Conservation (phyloP, 805 yeast species). For the Sugiyamaella boreocaroliniensis region DNA sequence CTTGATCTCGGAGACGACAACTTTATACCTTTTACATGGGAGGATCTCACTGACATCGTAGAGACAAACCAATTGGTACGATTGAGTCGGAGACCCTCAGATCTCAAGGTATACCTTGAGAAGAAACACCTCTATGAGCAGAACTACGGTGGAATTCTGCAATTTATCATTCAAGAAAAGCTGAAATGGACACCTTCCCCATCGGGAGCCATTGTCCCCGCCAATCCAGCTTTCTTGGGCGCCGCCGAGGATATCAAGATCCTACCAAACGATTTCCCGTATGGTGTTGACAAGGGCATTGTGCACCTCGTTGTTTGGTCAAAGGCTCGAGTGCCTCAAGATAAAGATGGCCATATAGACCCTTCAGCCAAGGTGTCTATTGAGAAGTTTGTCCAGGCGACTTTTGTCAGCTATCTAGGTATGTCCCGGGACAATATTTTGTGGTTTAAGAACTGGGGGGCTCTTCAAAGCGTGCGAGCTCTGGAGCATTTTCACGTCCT, state of each 20-base stretch:
- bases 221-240: conserved; percentile 9
- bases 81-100: conserved; percentile 16
- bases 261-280: conserved; percentile 49
- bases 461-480: conserved; percentile 48
- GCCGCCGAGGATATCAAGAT: conserved; percentile 37
- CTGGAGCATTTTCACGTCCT: conserved; percentile 54
- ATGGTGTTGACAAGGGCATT: conserved; percentile 43
- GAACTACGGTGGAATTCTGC: conserved; percentile 18
- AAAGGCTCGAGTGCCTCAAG: conserved; percentile 38
- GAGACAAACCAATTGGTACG: conserved; percentile 8
- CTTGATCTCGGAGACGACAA: conserved; percentile 21
- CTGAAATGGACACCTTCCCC: conserved; percentile 13
- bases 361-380: conserved; percentile 33
- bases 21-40: conserved; percentile 24
- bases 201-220: conserved; percentile 9
- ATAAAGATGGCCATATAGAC: conserved; percentile 40
- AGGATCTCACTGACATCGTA: conserved; percentile 20
- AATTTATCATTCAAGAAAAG: conserved; percentile 15
- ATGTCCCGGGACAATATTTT: conserved; percentile 34
- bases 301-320: conserved; percentile 54
- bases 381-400: conserved; percentile 35
- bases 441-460: conserved; percentile 56
- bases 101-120: conserved; percentile 10
- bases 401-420: conserved; percentile 37
- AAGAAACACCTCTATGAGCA: conserved; percentile 10